Conservation (phyloP, 192 early-diverging fungal genomes). For the Backusella australiensis region DNA sequence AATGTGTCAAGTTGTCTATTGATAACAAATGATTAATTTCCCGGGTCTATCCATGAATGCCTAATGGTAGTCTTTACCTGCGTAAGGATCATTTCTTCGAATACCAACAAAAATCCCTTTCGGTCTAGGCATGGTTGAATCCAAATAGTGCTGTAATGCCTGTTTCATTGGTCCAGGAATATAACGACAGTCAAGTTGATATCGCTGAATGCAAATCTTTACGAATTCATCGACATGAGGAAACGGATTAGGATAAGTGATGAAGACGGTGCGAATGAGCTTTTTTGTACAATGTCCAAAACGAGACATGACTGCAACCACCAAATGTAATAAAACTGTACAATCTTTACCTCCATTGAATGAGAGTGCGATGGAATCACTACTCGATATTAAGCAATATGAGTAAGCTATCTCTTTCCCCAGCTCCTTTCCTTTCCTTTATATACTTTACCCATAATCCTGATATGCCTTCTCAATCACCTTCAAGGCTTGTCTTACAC, state of each 20-base stretch:
- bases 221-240: slow-evolving; percentile 89
- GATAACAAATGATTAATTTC: neutral
- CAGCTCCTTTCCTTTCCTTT: neutral
- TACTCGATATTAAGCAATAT: slow-evolving; percentile 43
- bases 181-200: slow-evolving; percentile 64
- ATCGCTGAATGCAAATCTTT: slow-evolving; percentile 62
- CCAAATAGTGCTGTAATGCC: slow-evolving; percentile 70
- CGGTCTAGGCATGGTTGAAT: slow-evolving; percentile 32
- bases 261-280: slow-evolving; percentile 57
- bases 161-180: slow-evolving; percentile 75
- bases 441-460: slow-evolving; percentile 53
- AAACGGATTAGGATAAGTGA: slow-evolving; percentile 80
- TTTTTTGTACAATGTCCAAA: neutral
- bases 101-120: slow-evolving; percentile 85
- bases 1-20: slow-evolving; percentile 48
- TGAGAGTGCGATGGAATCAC: slow-evolving; percentile 65
- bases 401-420: neutral
- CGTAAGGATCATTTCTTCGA: slow-evolving; percentile 70
- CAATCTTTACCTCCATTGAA: slow-evolving; percentile 99
- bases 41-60: neutral
- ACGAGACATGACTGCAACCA: slow-evolving; percentile 58
- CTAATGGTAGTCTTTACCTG: slow-evolving; percentile 37
- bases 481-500: slow-evolving; percentile 43
- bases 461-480: slow-evolving; percentile 55
- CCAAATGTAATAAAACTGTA: slow-evolving; percentile 85